Evolutionary conservation across 208 protist genomes (phyloP).

Genomic region (Leptomonas seymouri): DNA sequence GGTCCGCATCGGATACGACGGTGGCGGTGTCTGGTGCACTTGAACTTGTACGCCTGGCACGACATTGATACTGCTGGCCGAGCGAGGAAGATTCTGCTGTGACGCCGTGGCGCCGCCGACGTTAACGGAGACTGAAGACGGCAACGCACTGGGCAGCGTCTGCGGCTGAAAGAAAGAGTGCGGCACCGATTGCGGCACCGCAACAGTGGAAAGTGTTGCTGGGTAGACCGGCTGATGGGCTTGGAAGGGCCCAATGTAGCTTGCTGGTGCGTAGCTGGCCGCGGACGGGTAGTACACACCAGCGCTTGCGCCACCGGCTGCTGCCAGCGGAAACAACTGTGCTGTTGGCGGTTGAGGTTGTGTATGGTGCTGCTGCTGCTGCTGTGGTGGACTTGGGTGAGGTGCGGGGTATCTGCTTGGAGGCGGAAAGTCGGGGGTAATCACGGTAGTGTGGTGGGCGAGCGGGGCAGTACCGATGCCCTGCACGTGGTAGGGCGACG

Average conservation of each 20-base stretch:
- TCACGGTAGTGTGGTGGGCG: not conserved
- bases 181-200: slow-evolving; percentile 1
- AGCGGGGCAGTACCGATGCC: not conserved
- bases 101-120: not conserved
- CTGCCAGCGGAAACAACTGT: slow-evolving; percentile 2
- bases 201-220: not conserved
- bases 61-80: too few relatives aligned
- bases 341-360: too few relatives aligned
- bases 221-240: slow-evolving; percentile 1
- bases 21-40: not conserved
- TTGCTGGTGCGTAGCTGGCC: slow-evolving; percentile 10
- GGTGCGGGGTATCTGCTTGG: not conserved
- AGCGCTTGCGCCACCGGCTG: not conserved
- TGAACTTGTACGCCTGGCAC: not conserved
- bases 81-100: too few relatives aligned
- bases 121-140: not conserved
- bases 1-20: not conserved
- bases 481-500: not conserved
- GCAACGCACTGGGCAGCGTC: not conserved
- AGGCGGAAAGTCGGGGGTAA: not conserved
- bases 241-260: slow-evolving; percentile 11
- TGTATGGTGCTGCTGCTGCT: slow-evolving; percentile 19
- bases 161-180: not conserved
- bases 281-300: slow-evolving; percentile 9
- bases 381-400: not conserved